A percentile compares a stretch with the other conserved stretches of the same genome.
Evolutionary conservation across 2,329 filamentous ascomycete species (phyloP).

Genomic region (Byssoonygena ceratinophila): DNA sequence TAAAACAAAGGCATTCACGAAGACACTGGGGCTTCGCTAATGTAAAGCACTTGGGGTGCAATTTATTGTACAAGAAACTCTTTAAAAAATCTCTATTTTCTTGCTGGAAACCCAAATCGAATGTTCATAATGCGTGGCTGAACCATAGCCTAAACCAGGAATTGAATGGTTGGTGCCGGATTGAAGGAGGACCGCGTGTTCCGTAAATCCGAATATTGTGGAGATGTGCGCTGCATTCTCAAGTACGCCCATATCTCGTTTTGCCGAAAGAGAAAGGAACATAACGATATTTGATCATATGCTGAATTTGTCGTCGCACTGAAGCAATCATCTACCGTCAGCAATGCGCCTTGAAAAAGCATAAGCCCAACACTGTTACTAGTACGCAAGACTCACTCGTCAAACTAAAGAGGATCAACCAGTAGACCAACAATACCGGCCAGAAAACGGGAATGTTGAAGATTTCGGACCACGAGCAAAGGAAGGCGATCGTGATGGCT

Average conservation of each 20-base stretch:
- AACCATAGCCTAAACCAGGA: neutral
- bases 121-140: conserved; percentile 1
- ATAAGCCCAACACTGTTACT: no score
- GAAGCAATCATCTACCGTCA: conserved; percentile 13
- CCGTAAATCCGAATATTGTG: neutral
- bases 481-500: conserved; percentile 69
- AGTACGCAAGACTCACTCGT: conserved; percentile 57
- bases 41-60: neutral
- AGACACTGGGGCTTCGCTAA: neutral
- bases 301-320: conserved; percentile 99
- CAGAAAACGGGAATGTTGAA: conserved; percentile 99
- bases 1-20: neutral
- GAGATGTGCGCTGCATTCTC: neutral
- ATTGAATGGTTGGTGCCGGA: neutral
- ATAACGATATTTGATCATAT: conserved; percentile 99
- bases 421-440: conserved; percentile 97
- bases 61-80: conserved; percentile 5
- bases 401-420: conserved; percentile 89
- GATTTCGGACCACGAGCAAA: conserved; percentile 84
- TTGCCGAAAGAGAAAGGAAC: conserved; percentile 90
- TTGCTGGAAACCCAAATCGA: neutral
- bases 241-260: conserved; percentile 52
- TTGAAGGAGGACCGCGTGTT: neutral
- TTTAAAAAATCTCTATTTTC: neutral
- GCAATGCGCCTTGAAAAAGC: neutral